Evolutionary conservation across 164 flowering plant species (phyloP), one percentile per base, ranked within the genome.

Genomic region (Chloranthus sessilifolius): DNA sequence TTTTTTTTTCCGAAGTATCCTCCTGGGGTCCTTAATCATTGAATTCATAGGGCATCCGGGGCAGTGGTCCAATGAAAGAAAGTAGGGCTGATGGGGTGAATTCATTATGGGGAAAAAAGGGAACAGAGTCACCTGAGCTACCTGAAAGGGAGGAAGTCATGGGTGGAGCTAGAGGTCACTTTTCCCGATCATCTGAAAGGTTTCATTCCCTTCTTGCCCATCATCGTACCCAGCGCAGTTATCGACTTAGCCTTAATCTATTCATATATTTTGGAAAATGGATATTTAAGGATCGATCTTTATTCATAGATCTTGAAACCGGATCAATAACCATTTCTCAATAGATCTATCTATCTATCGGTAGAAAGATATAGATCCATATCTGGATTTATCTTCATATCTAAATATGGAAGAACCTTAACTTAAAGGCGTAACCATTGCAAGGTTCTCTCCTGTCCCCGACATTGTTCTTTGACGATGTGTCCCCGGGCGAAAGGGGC

Each of bases 381-480:
- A 40, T 40, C n/a, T n/a, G 7, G 21, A 19, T 16, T 23, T 19
- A 16, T 40, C 5, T n/a, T n/a, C n/a, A n/a, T n/a, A n/a, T n/a
- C n/a, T n/a, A n/a, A n/a, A n/a, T n/a, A n/a, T n/a, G n/a, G n/a
- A n/a, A n/a, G n/a, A n/a, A n/a, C n/a, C n/a, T n/a, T n/a, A n/a
- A n/a, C n/a, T 16, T 16, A 40, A 40, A 23, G 44, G 44, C 44
- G 23, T 40, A 40, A 40, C 44, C 21, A 40, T 16, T 0, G 23
- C 22, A 40, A 14, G 44, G 23, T 40, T 40, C 40, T 20, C 26
- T 15, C 47, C 25, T 43, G 27, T 43, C 27, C 57, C 0, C 23
- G 57, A 53, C 57, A 53, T 41, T 53, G 57, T 53, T 53, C 57
- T 53, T 45, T 31, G 47, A 53, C 3, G 57, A 53, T 53, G 57